Conservation (phyloP, 2,329 filamentous ascomycete species). For the Trichoderma koningii region DNA sequence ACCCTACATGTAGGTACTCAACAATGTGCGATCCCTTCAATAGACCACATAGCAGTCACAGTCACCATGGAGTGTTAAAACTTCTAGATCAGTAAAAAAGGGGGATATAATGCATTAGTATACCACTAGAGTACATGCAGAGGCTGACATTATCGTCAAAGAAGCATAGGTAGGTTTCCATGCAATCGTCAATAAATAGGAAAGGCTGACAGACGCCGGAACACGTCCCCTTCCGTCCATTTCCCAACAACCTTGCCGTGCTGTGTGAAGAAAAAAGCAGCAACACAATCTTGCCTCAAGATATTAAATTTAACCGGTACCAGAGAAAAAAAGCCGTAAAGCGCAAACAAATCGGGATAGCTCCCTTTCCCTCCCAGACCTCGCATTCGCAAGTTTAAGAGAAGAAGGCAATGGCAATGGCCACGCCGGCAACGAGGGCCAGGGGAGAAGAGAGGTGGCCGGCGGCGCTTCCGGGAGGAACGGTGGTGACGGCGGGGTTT, state of each 20-base stretch:
- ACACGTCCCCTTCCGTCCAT: conserved; percentile 3
- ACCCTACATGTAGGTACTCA: too few relatives aligned
- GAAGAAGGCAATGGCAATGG: conserved; percentile 41
- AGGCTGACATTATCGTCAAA: conserved; percentile 25
- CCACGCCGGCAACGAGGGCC: conserved; percentile 40
- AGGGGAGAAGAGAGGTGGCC: conserved; percentile 38
- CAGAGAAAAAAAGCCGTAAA: conserved; percentile 13
- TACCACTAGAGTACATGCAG: conserved; percentile 26
- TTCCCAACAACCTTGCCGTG: conserved; percentile 15
- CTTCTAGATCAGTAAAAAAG: neutral
- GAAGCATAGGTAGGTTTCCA: conserved; percentile 22
- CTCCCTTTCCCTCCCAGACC: conserved; percentile 1
- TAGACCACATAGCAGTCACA: neutral
- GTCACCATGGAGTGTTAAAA: neutral
- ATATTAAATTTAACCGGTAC: conserved; percentile 23
- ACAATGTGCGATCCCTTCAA: neutral
- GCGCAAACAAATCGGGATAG: conserved; percentile 1
- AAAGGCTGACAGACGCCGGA: conserved; percentile 9
- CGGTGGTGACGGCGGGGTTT: conserved; percentile 31
- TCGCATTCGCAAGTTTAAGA: conserved; percentile 32
- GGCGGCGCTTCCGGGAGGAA: conserved; percentile 37
- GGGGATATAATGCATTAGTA: conserved; percentile 26
- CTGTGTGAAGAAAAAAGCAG: conserved; percentile 22
- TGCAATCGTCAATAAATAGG: conserved; percentile 23
- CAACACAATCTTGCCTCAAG: conserved; percentile 22